Conservation (phyloP, 129 eudicot species). For the Saussurea involucrata region DNA sequence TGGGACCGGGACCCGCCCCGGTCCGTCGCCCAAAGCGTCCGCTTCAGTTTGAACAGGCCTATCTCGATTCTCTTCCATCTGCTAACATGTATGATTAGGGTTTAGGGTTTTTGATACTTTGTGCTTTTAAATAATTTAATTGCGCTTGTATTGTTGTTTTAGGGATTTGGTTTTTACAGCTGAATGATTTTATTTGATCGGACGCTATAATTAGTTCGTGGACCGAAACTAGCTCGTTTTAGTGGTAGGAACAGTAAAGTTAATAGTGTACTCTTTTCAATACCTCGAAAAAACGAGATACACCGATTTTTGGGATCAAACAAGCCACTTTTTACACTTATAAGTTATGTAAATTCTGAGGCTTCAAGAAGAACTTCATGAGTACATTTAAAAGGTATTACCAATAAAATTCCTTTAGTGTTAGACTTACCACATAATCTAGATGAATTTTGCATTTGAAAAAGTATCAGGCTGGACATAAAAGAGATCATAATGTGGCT, state of each 20-base stretch:
- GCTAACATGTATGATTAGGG: conserved; percentile 77
- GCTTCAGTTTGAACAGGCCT: conserved; percentile 91
- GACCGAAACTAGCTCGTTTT: background rate
- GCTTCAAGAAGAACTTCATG: background rate
- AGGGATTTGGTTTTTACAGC: conserved; percentile 4
- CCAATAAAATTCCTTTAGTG: background rate
- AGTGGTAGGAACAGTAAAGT: background rate
- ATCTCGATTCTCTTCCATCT: conserved; percentile 89
- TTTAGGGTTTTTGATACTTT: conserved; percentile 17
- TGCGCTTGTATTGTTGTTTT: background rate
- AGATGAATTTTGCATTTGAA: background rate
- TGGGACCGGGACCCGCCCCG: conserved; percentile 92
- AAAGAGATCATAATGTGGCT: background rate
- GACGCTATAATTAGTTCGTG: background rate
- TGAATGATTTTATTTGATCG: conserved; percentile 15
- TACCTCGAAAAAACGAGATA: background rate
- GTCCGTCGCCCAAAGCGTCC: conserved; percentile 78
- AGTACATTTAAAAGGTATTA: background rate
- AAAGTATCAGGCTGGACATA: background rate
- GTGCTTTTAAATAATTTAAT: background rate
- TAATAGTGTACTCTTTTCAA: background rate
- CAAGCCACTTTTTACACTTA: background rate
- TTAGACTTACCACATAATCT: background rate
- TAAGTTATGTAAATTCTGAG: background rate
- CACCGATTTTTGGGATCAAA: background rate